Base-by-base conservation (phyloP, 164 flowering plant genomes). In the Hamamelis virginiana region DNA sequence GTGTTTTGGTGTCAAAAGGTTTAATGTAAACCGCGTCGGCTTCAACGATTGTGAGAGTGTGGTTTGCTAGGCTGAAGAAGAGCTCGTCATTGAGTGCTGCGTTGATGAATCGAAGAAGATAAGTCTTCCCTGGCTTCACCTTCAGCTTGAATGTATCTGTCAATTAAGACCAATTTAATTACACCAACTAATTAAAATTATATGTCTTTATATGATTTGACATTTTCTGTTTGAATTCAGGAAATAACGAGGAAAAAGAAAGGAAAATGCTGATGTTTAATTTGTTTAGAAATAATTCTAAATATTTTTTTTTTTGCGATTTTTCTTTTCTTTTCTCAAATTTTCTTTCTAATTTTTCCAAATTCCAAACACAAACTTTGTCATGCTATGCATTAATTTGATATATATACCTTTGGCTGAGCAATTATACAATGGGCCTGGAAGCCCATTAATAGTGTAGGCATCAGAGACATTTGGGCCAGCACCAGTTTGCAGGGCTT, bases 381-480 rank as follows among this genome's bases (percentile, higher is more conserved):
- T n/a, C n/a, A n/a, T n/a, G 41, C 41, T 33, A 6, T 33, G 41
- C 4, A 2, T 33, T 2, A 6, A 33, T 33, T 33, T 33, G 41
- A n/a, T n/a, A n/a, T n/a, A n/a, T n/a, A 33, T 22, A 75, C 80
- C 80, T 76, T 65, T 60, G 1, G 71, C 56, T 0, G 80, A 77
- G 52, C 80, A 77, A 21, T 70, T 70, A 48, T 74, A 77, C 5
- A 74, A 25, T 13, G 65, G 75, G 2, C 80, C 80, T 4, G 80
- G 75, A 12, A 65, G 69, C 8, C 77, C 80, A 60, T 77, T 77
- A 21, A 77, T 73, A 62, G 80, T 77, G 69, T 62, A 77, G 4
- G 80, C 68, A 23, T 74, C 80, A 8, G 80, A 74, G 25, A 77
- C 63, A 26, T 74, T 74, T 13, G 80, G 80, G 16, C 68, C 75